Base-by-base conservation (phyloP, 225 moss, liverwort and hornwort species). In the Climacium dendroides region DNA sequence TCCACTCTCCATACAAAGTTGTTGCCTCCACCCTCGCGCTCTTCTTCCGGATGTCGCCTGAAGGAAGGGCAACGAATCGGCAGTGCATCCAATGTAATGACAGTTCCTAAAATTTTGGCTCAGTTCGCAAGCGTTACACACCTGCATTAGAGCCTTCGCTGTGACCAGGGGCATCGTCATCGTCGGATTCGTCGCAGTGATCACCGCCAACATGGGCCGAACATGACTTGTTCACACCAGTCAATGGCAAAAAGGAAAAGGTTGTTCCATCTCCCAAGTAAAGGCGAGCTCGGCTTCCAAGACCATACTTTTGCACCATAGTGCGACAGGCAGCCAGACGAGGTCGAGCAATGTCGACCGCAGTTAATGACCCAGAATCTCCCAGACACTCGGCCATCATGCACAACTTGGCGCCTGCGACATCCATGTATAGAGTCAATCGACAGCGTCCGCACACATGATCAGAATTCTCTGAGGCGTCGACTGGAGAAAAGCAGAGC, bases 321-420 rank as follows among this genome's bases (percentile, higher is more conserved):
- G 95, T 94, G 73, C 99, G 96, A 82, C 96, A 97, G 81, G 93
- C 96, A 86, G 97, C 95, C 78, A 99, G 89, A 83, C 99, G 94
- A 87, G 95, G 92, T 76, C 88, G 93, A 87, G 97, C 94, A 88
- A 99, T 96, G 80, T 99, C 99, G 52, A 93, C 95, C 61, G 95
- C 99, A 83, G 96, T 97, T 83, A 99, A 85, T 83, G 96, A 95
- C 78, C 99, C 99, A 60, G 92, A 94, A 75, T 89, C 85, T 90
- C 95, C 90, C 77, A 99, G 85, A 62, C 92, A 88, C 83, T 97
- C 99, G 24, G 99, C 99, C 90, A 99, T 93, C 99, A 99, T 97
- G 87, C 99, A 99, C 61, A 99, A 87, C 89, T 99, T 99, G 75
- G 97, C 99, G 81, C 99, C 99, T 99, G 95, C 73, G n/a, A 87